Base-by-base conservation (phyloP, 805 yeast genomes). In the Kodamaea laetipori region DNA sequence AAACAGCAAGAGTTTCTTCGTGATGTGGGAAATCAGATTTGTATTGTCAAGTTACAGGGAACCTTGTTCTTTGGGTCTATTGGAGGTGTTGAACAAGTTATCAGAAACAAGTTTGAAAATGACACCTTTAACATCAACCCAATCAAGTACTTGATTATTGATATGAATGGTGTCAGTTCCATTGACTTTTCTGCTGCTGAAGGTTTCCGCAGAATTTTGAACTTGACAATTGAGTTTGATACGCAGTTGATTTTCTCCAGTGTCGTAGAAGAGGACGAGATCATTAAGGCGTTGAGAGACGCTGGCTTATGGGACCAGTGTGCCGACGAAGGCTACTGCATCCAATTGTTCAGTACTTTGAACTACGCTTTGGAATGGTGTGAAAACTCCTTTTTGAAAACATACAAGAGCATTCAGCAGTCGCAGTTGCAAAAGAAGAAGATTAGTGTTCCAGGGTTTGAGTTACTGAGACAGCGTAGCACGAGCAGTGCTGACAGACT, bases 101-200 rank as follows among this genome's bases (percentile, higher is more conserved):
- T 92, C 45, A 76, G 94, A 45, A 67, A 67, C 4, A 65, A 83
- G 49, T 78, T 88, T 55, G 90, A 84, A 30, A 71, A 73, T n/a
- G 69, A 66, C 3, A 57, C 61, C 13, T 81, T 76, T 56, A 58
- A 62, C 16, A 64, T 60, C 34, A 76, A 76, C 42, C 89, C 94
- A 19, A 83, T 94, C 54, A 81, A 86, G 56, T 94, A 82, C 60
- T 67, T 94, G 49, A 80, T 94, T 39, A 61, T 94, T 37, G 99
- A 94, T 65, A 82, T 94, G 76, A 83, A 83, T 52, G 81, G 84
- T 28, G 96, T 94, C 23, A 75, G 77, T 39, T 76, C 86, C 37
- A 80, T 94, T 50, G 99, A 94, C 64, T 94, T 86, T 56, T 86
- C 96, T 36, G 97, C 98, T 0, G 96, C 97, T 7, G 98, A 94